Evolutionary conservation across 805 yeast species (phyloP).

Genomic region (Spathaspora girioi): DNA sequence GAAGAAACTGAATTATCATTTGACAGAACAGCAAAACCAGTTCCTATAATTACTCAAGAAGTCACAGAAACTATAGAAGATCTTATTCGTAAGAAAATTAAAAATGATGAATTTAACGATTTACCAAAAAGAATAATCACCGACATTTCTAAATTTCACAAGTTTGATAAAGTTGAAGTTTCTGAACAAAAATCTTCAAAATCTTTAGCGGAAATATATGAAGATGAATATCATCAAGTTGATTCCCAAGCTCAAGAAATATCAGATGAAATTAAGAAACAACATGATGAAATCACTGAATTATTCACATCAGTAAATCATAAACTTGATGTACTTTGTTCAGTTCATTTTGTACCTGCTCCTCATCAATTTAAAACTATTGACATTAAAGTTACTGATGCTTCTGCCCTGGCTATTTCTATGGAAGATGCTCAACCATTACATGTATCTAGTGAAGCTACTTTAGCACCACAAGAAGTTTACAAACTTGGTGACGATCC

Average conservation of each 20-base stretch:
- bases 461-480: slow-evolving; percentile 94
- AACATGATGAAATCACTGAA: slow-evolving; percentile 74
- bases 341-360: slow-evolving; percentile 94
- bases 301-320: slow-evolving; percentile 60
- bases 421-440: slow-evolving; percentile 98
- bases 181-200: slow-evolving; percentile 81
- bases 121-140: slow-evolving; percentile 68
- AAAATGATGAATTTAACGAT: slow-evolving; percentile 77
- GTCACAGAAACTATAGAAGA: slow-evolving; percentile 86
- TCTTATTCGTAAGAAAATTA: slow-evolving; percentile 77
- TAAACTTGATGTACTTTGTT: slow-evolving; percentile 81
- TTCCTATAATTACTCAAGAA: slow-evolving; percentile 89
- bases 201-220: slow-evolving; percentile 89
- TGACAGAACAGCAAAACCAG: slow-evolving; percentile 92
- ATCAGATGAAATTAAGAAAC: slow-evolving; percentile 61
- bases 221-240: slow-evolving; percentile 68
- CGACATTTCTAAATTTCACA: slow-evolving; percentile 56
- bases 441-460: slow-evolving; percentile 64
- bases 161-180: slow-evolving; percentile 53
- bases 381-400: slow-evolving; percentile 64
- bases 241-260: slow-evolving; percentile 40
- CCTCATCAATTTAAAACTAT: slow-evolving; percentile 71
- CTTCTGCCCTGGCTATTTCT: slow-evolving; percentile 63
- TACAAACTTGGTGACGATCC: slow-evolving; percentile 52
- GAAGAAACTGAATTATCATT: slow-evolving; percentile 63